Evolutionary conservation across 2,329 filamentous ascomycete species (phyloP).

Genomic region (Colletotrichum navitas): DNA sequence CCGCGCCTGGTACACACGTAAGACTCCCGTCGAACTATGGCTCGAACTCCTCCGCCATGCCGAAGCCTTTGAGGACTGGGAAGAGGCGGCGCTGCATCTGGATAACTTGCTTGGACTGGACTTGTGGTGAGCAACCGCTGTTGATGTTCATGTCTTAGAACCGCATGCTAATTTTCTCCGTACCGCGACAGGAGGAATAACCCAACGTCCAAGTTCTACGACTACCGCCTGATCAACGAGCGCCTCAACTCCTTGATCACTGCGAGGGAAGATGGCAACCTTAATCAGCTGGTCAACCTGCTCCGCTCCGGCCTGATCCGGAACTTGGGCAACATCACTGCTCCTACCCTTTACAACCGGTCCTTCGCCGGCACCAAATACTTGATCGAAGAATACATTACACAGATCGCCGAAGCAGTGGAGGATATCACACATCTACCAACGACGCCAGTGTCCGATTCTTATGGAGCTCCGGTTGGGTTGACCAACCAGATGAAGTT

Average conservation of each 20-base stretch:
- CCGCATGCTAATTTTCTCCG: conserved; percentile 35
- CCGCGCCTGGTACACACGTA: conserved; percentile 74
- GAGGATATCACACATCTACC: conserved; percentile 79
- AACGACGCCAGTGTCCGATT: conserved; percentile 60
- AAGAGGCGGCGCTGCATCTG: conserved; percentile 84
- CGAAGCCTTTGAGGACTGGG: conserved; percentile 85
- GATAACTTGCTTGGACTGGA: conserved; percentile 86
- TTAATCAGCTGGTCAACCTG: conserved; percentile 81
- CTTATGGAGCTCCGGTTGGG: conserved; percentile 51
- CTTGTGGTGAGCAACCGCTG: conserved; percentile 70
- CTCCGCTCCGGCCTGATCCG: conserved; percentile 83
- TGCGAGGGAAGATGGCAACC: conserved; percentile 78
- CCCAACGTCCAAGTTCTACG: conserved; percentile 83
- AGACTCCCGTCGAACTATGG: conserved; percentile 74
- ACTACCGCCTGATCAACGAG: conserved; percentile 85
- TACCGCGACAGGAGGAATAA: conserved; percentile 77
- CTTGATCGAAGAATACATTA: conserved; percentile 91
- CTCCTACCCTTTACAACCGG: conserved; percentile 83
- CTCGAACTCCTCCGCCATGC: conserved; percentile 75
- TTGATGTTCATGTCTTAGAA: conserved; percentile 24
- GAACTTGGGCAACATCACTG: conserved; percentile 92
- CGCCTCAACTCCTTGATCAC: conserved; percentile 78
- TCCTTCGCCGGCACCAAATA: conserved; percentile 91
- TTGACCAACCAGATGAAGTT: conserved; percentile 83
- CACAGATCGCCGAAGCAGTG: conserved; percentile 84